Evolutionary conservation across 768 basidiomycete species (phyloP), one percentile per base, ranked within the genome.

Genomic region (Amylocystis lapponica): DNA sequence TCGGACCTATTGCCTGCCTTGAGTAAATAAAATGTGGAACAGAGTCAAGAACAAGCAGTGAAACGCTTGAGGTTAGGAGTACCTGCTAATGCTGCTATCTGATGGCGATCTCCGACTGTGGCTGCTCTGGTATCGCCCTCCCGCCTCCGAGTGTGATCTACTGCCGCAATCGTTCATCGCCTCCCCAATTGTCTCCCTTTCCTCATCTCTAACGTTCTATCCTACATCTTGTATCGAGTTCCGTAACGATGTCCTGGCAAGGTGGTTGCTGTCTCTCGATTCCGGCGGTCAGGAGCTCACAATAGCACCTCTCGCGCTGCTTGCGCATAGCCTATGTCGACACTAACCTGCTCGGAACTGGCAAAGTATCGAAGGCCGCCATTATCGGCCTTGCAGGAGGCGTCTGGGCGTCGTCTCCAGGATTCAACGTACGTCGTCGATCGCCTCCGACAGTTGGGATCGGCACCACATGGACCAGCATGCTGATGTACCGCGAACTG

Each of bases 291-390:
- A 12, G 29, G 5, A 13, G 14, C 14, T 40, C 20, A 27, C 25
- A 22, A 20, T 19, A 21, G 14, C 23, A 12, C 17, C 27, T 16
- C 9, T 7, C 35, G 26, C 35, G 16, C 45, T 17, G 27, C 29
- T 27, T 33, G 9, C 54, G 26, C 21, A 22, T 57, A 93, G 90
- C 74, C 48, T 89, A 90, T 68, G 85, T 92, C 64, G 86, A 93
- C 62, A 70, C 67, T 57, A 80, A 88, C 62, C 79, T 94, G 44
- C 62, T 94, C 54, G 86, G 78, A 27, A 81, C 67, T 48, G 79
- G 78, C 52, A 87, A 79, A 66, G 67, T 95, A 58, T n/a, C 67
- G 20, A 74, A 76, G 55, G 92, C 89, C 29, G 90, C 90, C 23
- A 83, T 87, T 57, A 33, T 91, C 36, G 89, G 88, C 32, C 71